phyloP scores from a whole-genome alignment of 495 filamentous ascomycete species.

The Aspergillus carlsbadensis region DNA sequence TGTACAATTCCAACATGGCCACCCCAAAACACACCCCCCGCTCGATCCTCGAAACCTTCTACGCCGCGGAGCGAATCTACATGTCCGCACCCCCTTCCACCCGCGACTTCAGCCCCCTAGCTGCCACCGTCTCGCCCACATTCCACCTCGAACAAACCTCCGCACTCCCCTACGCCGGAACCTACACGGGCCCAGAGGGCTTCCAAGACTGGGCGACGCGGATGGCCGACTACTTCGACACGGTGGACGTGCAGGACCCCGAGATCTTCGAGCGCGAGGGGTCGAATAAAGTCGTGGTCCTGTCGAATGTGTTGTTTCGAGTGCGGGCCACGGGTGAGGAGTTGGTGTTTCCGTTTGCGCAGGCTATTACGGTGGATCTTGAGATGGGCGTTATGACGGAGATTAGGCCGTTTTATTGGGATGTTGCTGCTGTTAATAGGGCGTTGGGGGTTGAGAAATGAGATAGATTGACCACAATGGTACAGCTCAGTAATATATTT shows the following conservation, averaged over 20 bases:
- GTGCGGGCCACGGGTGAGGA: constrained; percentile 2
- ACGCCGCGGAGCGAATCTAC: constrained; percentile 3
- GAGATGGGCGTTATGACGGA: neutral
- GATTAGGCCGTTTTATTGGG: constrained; percentile 9
- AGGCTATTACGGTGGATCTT: constrained; percentile 3
- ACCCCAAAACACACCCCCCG: constrained; percentile 2
- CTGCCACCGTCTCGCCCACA: neutral
- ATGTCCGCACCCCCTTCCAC: neutral
- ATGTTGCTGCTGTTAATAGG: constrained; percentile 5
- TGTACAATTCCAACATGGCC: neutral
- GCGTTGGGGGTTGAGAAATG: neutral
- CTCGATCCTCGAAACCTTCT: constrained; percentile 4
- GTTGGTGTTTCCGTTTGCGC: neutral
- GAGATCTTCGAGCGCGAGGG: constrained; percentile 5
- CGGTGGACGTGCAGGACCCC: constrained; percentile 3
- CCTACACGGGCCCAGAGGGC: neutral
- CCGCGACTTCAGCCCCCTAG: constrained; percentile 1
- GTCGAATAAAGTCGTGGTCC: neutral
- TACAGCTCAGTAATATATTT: too few relatives aligned
- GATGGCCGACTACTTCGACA: constrained; percentile 1
- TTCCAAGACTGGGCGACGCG: neutral
- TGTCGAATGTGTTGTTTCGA: neutral
- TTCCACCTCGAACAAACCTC: constrained; percentile 4
- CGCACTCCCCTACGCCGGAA: constrained; percentile 4
- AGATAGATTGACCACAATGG: too few relatives aligned